Percentiles rank a stretch among this genome's conserved stretches.
These are phyloP conservation scores for Botryotinia narcissicola DNA, from an alignment of 2,329 filamentous ascomycete species.

Conservation along the genomic window DNA sequence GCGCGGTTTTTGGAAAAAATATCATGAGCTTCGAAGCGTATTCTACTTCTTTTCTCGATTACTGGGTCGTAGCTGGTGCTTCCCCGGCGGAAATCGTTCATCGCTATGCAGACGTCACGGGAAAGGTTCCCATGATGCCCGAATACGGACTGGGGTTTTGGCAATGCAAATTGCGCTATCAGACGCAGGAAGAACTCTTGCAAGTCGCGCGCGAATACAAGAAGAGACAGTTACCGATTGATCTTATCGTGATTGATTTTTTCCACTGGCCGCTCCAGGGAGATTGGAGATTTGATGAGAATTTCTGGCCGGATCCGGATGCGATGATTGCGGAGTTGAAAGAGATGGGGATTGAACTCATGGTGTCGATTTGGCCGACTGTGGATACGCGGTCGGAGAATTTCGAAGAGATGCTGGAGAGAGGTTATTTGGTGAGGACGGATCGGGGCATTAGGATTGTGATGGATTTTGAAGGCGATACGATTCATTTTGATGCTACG, in stretches of 20 bases:
- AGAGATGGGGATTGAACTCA: slow-evolving; percentile 58
- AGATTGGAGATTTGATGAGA: slow-evolving; percentile 64
- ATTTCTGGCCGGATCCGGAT: slow-evolving; percentile 63
- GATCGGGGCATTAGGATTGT: slow-evolving; percentile 58
- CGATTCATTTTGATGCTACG: slow-evolving; percentile 62
- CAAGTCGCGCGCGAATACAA: slow-evolving; percentile 59
- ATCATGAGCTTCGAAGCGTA: slow-evolving; percentile 60
- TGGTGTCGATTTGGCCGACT: slow-evolving; percentile 69
- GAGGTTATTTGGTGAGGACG: slow-evolving; percentile 57
- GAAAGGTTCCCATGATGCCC: slow-evolving; percentile 64
- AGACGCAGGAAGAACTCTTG: slow-evolving; percentile 63
- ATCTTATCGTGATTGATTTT: slow-evolving; percentile 66
- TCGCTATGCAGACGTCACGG: slow-evolving; percentile 55
- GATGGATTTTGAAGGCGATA: slow-evolving; percentile 59
- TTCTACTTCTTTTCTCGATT: slow-evolving; percentile 58
- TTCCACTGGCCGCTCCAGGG: slow-evolving; percentile 67
- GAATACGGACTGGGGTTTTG: slow-evolving; percentile 67
- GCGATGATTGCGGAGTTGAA: slow-evolving; percentile 63
- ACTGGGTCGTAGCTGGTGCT: slow-evolving; percentile 61
- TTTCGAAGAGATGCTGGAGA: slow-evolving; percentile 59
- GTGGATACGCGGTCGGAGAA: slow-evolving; percentile 59
- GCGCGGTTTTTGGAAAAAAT: slow-evolving; percentile 60
- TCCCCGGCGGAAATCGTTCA: slow-evolving; percentile 55
- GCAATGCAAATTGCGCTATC: slow-evolving; percentile 66
- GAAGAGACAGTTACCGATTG: slow-evolving; percentile 53